A percentile compares a stretch with the other conserved stretches of the same genome.
phyloP scores from a whole-genome alignment of 192 early-diverging fungal species.

The Entomortierella chlamydospora region DNA sequence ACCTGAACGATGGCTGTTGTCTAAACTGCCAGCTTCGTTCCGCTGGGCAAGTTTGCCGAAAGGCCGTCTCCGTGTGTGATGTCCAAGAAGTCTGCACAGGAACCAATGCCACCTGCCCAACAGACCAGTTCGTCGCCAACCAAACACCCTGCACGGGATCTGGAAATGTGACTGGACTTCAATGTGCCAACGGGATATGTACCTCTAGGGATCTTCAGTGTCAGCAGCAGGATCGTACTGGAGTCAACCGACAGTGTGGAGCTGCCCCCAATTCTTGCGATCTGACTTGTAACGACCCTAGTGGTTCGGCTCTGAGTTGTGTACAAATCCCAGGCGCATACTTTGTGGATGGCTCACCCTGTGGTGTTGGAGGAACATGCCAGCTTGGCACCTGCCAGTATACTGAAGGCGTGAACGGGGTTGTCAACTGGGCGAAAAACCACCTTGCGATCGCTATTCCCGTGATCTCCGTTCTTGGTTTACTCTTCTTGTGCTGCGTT shows the following conservation, averaged over 20 bases:
- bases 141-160: slow-evolving; percentile 72
- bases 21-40: slow-evolving; percentile 70
- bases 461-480: slow-evolving; percentile 43
- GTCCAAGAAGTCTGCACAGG: slow-evolving; percentile 84
- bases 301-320: slow-evolving; percentile 22
- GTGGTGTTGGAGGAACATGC: slow-evolving; percentile 75
- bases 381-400: slow-evolving; percentile 64
- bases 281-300: slow-evolving; percentile 71
- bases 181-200: slow-evolving; percentile 79
- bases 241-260: slow-evolving; percentile 66
- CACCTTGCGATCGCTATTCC: slow-evolving; percentile 62
- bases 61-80: slow-evolving; percentile 83
- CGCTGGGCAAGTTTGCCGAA: slow-evolving; percentile 75
- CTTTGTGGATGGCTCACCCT: slow-evolving; percentile 78
- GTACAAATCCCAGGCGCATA: slow-evolving; percentile 54
- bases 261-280: slow-evolving; percentile 67
- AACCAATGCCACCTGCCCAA: slow-evolving; percentile 73
- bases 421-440: slow-evolving; percentile 57
- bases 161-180: slow-evolving; percentile 48
- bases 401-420: slow-evolving; percentile 33
- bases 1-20: slow-evolving; percentile 90
- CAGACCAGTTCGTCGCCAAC: slow-evolving; percentile 72
- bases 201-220: slow-evolving; percentile 81
- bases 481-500: slow-evolving; percentile 54
- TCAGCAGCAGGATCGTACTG: slow-evolving; percentile 61